Evolutionary conservation across 2,329 filamentous ascomycete species (phyloP).

Genomic region (Beauveria scarabaeidicola): DNA sequence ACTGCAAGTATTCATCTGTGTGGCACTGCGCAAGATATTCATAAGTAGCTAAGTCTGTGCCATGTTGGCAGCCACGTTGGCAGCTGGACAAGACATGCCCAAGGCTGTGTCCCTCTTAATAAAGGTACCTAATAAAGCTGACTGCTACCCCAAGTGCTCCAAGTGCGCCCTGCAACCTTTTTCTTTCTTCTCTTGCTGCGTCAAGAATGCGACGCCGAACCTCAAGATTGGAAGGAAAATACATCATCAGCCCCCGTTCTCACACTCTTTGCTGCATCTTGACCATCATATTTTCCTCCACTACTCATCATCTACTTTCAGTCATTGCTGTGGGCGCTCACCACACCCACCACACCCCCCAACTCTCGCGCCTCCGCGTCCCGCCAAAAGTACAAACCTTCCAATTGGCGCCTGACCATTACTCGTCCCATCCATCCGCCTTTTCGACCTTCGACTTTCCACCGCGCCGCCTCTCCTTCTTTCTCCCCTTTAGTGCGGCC

Average conservation of each 20-base stretch:
- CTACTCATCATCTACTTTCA: not conserved
- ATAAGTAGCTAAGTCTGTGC: too few relatives aligned
- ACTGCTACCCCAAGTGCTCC: constrained; percentile 2
- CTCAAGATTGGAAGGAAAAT: not conserved
- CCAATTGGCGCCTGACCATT: constrained; percentile 26
- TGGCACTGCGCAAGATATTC: too few relatives aligned
- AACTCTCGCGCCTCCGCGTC: not conserved
- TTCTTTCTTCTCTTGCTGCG: not conserved
- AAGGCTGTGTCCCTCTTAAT: not conserved
- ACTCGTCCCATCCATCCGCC: constrained; percentile 15
- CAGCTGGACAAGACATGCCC: not conserved
- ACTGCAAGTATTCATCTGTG: too few relatives aligned
- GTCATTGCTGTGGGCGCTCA: not conserved
- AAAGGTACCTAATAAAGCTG: not conserved
- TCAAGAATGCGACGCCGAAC: not conserved
- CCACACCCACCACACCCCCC: not conserved
- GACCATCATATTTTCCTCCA: not conserved
- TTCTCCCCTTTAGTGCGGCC: constrained; percentile 10
- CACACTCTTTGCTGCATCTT: not conserved
- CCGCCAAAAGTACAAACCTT: constrained; percentile 16
- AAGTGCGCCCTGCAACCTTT: not conserved
- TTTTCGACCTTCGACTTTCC: not conserved
- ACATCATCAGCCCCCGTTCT: not conserved
- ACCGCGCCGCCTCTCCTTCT: constrained; percentile 11
- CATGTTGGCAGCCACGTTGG: too few relatives aligned